A percentile compares a stretch with the other conserved stretches of the same genome.
phyloP scores from a whole-genome alignment of 2,329 filamentous ascomycete genomes.

The Incumbomyces delicatus region DNA sequence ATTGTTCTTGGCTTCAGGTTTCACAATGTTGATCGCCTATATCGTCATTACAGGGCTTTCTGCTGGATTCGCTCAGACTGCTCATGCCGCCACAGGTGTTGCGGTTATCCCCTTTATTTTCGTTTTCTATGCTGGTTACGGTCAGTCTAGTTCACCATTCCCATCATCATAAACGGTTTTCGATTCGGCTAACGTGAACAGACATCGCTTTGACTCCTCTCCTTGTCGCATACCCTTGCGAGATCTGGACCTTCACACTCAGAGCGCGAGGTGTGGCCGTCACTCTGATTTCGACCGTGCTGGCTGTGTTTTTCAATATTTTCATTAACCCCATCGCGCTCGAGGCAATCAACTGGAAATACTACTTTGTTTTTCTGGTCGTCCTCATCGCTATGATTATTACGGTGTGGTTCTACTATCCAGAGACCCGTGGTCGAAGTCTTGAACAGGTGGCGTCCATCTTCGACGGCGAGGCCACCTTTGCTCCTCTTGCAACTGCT shows the following conservation, averaged over 20 bases:
- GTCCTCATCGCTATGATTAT: conserved; percentile 21
- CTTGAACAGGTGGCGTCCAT: conserved; percentile 66
- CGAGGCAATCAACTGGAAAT: conserved; percentile 41
- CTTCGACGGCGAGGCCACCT: conserved; percentile 42
- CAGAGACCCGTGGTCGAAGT: conserved; percentile 42
- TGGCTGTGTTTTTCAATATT: conserved; percentile 38
- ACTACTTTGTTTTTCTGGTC: conserved; percentile 39
- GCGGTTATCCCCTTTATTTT: conserved; percentile 35
- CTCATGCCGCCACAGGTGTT: background rate
- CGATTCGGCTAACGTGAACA: too few relatives aligned
- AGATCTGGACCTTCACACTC: conserved; percentile 41
- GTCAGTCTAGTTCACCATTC: too few relatives aligned
- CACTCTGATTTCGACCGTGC: conserved; percentile 30
- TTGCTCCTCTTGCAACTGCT: too few relatives aligned
- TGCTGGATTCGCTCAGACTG: background rate
- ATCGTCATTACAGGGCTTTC: background rate
- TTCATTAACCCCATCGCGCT: conserved; percentile 41
- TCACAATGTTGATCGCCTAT: conserved; percentile 21
- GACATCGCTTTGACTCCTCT: conserved; percentile 29
- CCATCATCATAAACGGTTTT: too few relatives aligned
- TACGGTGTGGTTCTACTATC: conserved; percentile 49
- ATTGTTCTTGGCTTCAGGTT: conserved; percentile 40
- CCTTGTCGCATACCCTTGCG: conserved; percentile 33
- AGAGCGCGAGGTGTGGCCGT: conserved; percentile 33
- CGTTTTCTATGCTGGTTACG: conserved; percentile 33